Evolutionary conservation across 2,329 filamentous ascomycete genomes (phyloP), one percentile per base, ranked within the genome.

Genomic region (Sporothrix inflata): DNA sequence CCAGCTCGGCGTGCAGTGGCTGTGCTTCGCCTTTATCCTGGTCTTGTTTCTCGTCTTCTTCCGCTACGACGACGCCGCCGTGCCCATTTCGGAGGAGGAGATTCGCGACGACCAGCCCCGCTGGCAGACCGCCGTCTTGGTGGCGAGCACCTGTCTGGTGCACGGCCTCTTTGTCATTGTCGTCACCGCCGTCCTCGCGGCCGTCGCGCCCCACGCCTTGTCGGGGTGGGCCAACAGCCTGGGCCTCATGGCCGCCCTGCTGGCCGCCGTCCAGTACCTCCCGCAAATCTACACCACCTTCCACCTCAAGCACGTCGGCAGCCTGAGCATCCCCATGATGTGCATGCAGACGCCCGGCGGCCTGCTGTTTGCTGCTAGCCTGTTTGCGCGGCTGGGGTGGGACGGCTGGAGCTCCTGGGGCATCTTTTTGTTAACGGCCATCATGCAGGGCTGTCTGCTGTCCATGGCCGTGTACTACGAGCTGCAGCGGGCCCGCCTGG

Each of bases 301-400:
- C 82, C 88, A 85, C 69, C 84, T 98, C 72, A 92, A 95, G 79
- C 91, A 94, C 77, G 92, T 97, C 1, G 94, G 94, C 71, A 97
- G 94, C 80, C 83, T 99, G 77, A 97, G 94, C 78, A 96, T 99
- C 72, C 91, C 94, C 4, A 98, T 98, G 92, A 98, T 99, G 94
- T 92, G 92, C 79, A 97, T 99, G 45, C 96, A 99, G 81, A 98
- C 95, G 0, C 96, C 96, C 0, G 96, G 96, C 0, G 94, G 94
- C 73, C 91, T 97, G 76, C 83, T 99, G 7, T 98, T 97, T 83
- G 94, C 95, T 0, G 91, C 87, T 14, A 98, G 94, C 79, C 83
- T 99, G 57, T 94, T 91, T 68, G 89, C 88, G 8, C 88, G 96
- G 61, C 86, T 98, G 24, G 96, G 96, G 0, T 86, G 85, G 77